Conservation (phyloP, 2,329 filamentous ascomycete species). For the Hymenotorrendiella dingleyae region DNA sequence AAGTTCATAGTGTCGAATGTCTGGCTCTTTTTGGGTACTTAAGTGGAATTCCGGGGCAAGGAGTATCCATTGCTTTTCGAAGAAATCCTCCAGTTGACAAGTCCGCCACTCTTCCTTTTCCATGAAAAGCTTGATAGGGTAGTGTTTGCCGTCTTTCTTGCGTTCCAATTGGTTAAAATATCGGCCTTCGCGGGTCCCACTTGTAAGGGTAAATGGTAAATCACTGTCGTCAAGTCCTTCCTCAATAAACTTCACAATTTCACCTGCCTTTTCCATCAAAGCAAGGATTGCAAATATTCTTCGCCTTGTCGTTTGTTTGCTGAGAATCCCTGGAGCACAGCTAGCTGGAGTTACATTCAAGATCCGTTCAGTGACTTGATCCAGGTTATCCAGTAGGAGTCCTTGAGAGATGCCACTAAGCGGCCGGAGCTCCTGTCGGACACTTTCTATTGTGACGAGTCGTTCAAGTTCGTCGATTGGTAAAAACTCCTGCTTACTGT, state of each 20-base stretch:
- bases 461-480: background rate
- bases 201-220: constrained; percentile 3
- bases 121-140: constrained; percentile 4
- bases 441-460: background rate
- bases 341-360: background rate
- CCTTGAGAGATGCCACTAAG: background rate
- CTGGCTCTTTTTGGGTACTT: background rate
- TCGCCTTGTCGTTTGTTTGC: constrained; percentile 3
- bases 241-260: constrained; percentile 5
- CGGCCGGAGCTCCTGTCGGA: background rate
- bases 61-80: constrained; percentile 6
- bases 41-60: constrained; percentile 8
- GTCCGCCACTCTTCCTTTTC: constrained; percentile 6
- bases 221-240: constrained; percentile 6
- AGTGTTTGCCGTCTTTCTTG: constrained; percentile 2
- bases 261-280: constrained; percentile 1
- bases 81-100: constrained; percentile 5
- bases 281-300: constrained; percentile 8
- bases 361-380: background rate
- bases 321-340: background rate
- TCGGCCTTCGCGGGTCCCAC: background rate
- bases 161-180: constrained; percentile 1
- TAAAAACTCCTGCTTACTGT: background rate
- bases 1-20: background rate
- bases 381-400: too few species aligned